Evolutionary conservation across 2,329 filamentous ascomycete species (phyloP), one percentile per base, ranked within the genome.

Genomic region (Hypomyces perniciosus): DNA sequence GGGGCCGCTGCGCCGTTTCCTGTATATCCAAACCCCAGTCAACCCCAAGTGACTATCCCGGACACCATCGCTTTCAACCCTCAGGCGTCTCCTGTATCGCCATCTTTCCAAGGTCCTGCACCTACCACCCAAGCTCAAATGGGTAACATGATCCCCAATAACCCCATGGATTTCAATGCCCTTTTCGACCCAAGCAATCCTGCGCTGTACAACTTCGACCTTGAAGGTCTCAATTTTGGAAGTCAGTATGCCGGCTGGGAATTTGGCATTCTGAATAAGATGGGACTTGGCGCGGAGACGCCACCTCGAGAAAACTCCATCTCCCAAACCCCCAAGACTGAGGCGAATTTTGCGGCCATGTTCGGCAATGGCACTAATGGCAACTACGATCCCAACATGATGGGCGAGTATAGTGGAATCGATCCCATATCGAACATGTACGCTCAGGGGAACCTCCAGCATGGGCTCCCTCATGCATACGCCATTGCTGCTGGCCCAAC

Each of bases 231-330:
- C 65, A 71, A 72, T 51, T 99, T 97, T 67, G 91, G 90, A 50
- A 97, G 93, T 65, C 90, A 95, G 57, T 99, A 97, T 64, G 92
- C 91, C 54, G 92, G 91, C 13, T 78, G 96, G 67, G 93, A 97
- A 68, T 96, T 97, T 66, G 88, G 90, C 48, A 96, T 97, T 81
- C 80, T 99, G 0, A 90, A 90, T 29, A 92, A 97, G 66, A 95
- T 99, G 88, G 90, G 89, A 5, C 57, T 70, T 9, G 53, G 88
- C 10, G 86, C 84, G n/a, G 88, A 93, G 59, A 88, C 84, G 12
- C 83, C 86, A 6, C 81, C 86, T 5, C 82, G 83, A 49, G 88
- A 93, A 69, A 79, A 59, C 68, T 76, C 65, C 59, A 68, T 65
- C 64, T 77, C 65, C 1, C 68, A 69, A 46, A 68, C 66, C 12